Base-by-base conservation (phyloP, 176 grass and related monocot genomes). In the Rhynchospora pubera region DNA sequence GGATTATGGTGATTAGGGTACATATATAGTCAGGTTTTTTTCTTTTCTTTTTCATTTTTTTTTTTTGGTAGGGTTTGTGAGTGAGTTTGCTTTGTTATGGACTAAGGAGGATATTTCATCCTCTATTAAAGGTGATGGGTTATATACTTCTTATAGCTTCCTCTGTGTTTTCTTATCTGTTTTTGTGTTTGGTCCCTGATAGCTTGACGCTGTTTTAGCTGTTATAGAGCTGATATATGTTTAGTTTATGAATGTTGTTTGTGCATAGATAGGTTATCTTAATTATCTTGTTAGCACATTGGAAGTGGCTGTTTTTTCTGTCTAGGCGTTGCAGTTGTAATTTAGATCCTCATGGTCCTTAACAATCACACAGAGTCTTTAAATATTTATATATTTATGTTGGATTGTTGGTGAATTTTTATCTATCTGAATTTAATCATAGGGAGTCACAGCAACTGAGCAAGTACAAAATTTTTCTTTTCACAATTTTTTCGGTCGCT, bases 1-100 rank as follows among this genome's bases (percentile, higher is more conserved):
- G 7, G 96, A 99, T 78, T 99, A 80, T 4, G 83, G 93, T 0
- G 96, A 99, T 66, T 95, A 92, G 74, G 14, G 12, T 80, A 13
- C 48, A 51, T 82, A 77, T 57, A 51, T 82, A 77, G 72, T 32
- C 50, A 56, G 50, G 0, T 43, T 32, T 57, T n/a, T 39, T 8
- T 44, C 44, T 44, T 62, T 57, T 71, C 22, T 12, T 44, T 61
- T 44, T 28, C 26, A 28, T 28, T 28, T 62, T 1, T 43, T 32
- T 57, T 71, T 39, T 12, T 44, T 61, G 22, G 45, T 80, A 62
- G 78, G 78, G 57, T 80, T 80, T 80, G 16, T 5, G 43, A 56
- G 57, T 9, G 43, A 16, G 72, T 77, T 66, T 82, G 22, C 59
- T 28, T 82, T 62, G 45, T 67, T 24, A 39, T 39, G 59, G 62